A percentile compares a stretch with the other conserved stretches of the same genome.
These are phyloP conservation scores for Elymus sibiricus DNA, from an alignment of 176 grass and related monocot genomes.

Conservation along the genomic window DNA sequence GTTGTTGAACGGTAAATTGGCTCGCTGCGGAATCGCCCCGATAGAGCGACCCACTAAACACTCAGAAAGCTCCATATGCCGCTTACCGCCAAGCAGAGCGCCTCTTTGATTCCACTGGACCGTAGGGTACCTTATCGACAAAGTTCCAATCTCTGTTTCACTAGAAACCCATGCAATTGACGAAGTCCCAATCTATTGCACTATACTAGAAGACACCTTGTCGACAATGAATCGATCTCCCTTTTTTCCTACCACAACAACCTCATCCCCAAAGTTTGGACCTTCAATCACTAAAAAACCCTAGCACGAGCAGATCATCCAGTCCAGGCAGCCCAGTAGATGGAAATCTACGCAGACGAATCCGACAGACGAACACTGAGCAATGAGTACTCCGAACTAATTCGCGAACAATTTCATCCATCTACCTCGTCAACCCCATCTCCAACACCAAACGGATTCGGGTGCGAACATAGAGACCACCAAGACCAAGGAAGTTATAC, in stretches of 20 bases:
- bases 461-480: not conserved
- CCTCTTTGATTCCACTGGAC: not conserved
- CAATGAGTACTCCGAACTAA: not conserved
- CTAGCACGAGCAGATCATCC: conserved; percentile 5
- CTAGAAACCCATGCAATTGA: not conserved
- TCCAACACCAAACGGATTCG: not conserved
- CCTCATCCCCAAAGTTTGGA: not conserved
- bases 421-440: not conserved
- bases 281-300: not conserved
- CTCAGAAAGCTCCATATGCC: not conserved
- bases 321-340: not conserved
- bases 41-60: not conserved
- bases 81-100: not conserved
- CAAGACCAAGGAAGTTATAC: not conserved
- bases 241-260: not conserved
- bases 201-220: not conserved
- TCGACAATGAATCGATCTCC: not conserved
- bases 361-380: not conserved
- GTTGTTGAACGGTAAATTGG: not conserved
- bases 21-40: not conserved
- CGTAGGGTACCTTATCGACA: not conserved
- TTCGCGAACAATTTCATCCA: not conserved
- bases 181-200: not conserved
- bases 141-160: not conserved
- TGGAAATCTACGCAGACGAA: not conserved